phyloP scores from a whole-genome alignment of 2,329 filamentous ascomycete species.

The Nannizziopsis arthrosporioides region DNA sequence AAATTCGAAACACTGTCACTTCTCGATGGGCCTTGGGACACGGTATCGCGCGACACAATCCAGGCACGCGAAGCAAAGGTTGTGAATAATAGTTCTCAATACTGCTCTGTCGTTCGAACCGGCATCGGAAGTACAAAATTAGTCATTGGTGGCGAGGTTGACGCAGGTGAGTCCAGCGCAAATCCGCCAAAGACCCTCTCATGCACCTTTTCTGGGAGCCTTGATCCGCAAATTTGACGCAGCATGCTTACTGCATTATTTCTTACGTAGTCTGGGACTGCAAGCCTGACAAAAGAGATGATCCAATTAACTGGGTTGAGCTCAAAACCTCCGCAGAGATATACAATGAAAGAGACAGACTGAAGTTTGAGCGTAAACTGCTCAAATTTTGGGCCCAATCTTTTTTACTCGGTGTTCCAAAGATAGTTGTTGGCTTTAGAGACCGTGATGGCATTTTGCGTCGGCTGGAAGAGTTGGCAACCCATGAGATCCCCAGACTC shows the following conservation, averaged over 20 bases:
- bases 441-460: slow-evolving; percentile 59
- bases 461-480: slow-evolving; percentile 66
- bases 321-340: slow-evolving; percentile 80
- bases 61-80: slow-evolving; percentile 58
- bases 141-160: slow-evolving; percentile 85
- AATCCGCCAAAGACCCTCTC: too few relatives aligned
- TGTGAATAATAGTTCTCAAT: slow-evolving; percentile 85
- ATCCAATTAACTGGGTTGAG: slow-evolving; percentile 84
- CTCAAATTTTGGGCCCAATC: slow-evolving; percentile 96
- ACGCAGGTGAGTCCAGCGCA: slow-evolving; percentile 54
- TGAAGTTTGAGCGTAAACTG: slow-evolving; percentile 77
- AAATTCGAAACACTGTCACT: slow-evolving; percentile 88
- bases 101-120: slow-evolving; percentile 86
- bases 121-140: slow-evolving; percentile 65
- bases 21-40: slow-evolving; percentile 61
- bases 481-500: slow-evolving; percentile 62
- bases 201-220: too few relatives aligned
- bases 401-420: slow-evolving; percentile 84
- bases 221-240: neutral
- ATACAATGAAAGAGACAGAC: slow-evolving; percentile 52
- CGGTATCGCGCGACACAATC: slow-evolving; percentile 62
- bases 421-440: slow-evolving; percentile 82
- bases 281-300: slow-evolving; percentile 54
- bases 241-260: neutral
- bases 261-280: slow-evolving; percentile 59